A percentile compares a stretch with the other conserved stretches of the same genome.
These are phyloP conservation scores for Phytophthora ramorum DNA, from an alignment of 352 stramenopile species.

Conservation along the genomic window DNA sequence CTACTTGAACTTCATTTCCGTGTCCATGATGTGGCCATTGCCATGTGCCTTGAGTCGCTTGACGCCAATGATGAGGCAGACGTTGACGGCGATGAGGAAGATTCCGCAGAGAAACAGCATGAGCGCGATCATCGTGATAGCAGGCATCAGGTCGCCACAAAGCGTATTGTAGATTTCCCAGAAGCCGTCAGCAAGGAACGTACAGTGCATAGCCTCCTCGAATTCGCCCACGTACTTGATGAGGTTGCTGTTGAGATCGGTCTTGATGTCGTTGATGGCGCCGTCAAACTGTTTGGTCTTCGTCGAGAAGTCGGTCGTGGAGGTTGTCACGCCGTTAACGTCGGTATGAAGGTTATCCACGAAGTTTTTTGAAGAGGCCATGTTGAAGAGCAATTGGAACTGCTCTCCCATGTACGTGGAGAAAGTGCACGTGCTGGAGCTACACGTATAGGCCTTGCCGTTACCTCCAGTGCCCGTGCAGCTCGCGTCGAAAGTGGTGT, in stretches of 20 bases:
- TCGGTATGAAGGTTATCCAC: slow-evolving; percentile 39
- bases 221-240: slow-evolving; percentile 67
- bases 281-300: slow-evolving; percentile 48
- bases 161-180: slow-evolving; percentile 57
- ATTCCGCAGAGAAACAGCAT: slow-evolving; percentile 73
- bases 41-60: slow-evolving; percentile 66
- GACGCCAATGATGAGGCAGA: slow-evolving; percentile 73
- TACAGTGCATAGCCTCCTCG: slow-evolving; percentile 68
- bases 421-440: slow-evolving; percentile 10
- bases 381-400: slow-evolving; percentile 2
- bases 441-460: slow-evolving; percentile 1
- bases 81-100: slow-evolving; percentile 71
- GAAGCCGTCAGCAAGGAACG: slow-evolving; percentile 59
- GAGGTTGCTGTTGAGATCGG: slow-evolving; percentile 45
- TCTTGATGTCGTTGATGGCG: slow-evolving; percentile 54
- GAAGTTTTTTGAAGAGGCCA: slow-evolving; percentile 39
- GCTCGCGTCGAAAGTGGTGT: neutral
- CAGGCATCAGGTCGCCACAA: slow-evolving; percentile 66
- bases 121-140: slow-evolving; percentile 79
- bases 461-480: neutral
- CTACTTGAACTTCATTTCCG: slow-evolving; percentile 72
- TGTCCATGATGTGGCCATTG: slow-evolving; percentile 65
- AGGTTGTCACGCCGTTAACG: slow-evolving; percentile 36
- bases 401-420: slow-evolving; percentile 23
- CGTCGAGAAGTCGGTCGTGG: slow-evolving; percentile 47